Evolutionary conservation across 495 filamentous ascomycete species (phyloP), one percentile per base, ranked within the genome.

Genomic region (Penicillium bialowiezense): DNA sequence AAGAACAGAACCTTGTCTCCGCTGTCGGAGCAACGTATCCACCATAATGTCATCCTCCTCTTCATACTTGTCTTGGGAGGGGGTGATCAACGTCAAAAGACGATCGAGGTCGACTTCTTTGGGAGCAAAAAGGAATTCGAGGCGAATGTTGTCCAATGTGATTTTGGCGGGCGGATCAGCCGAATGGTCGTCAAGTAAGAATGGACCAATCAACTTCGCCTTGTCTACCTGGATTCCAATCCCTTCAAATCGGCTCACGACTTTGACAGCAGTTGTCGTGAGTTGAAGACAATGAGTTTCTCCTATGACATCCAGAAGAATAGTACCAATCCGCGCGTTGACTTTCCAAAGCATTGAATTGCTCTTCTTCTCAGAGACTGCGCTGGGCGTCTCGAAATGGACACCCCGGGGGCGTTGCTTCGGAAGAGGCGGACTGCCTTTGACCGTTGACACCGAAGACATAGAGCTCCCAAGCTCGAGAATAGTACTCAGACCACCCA

Each of bases 31-130:
- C 2, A 99, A 76, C 0, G 88, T 96, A 51, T 97, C 93, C 9
- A 97, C 76, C 71, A 99, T 82, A 49, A 99, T 96, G 59, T 97
- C 95, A 56, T 96, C 91, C 51, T 91, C 87, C 37, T 87, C 81
- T 46, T 95, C 91, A 58, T 95, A 97, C 54, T 89, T 91, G 65
- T 93, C 82, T 52, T 89, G 91, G 2, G 91, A 96, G 0, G 95
- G 95, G 8, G 88, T 96, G 36, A 97, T 84, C 18, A 99, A 75
- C 24, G 86, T 85, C 12, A 99, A 70, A 6, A 99, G 77, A 36
- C 85, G 79, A 54, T 88, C 85, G 2, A 99, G 70, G 60, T 99
- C 95, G 21, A 76, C 75, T 41, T 92, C 84, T 45, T 85, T 86
- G 0, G 95, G 92, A 4, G 77, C 63, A 41, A 76, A 72, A 3